Evolutionary conservation across 2,329 filamentous ascomycete species (phyloP).

Genomic region (Claviceps sp.): DNA sequence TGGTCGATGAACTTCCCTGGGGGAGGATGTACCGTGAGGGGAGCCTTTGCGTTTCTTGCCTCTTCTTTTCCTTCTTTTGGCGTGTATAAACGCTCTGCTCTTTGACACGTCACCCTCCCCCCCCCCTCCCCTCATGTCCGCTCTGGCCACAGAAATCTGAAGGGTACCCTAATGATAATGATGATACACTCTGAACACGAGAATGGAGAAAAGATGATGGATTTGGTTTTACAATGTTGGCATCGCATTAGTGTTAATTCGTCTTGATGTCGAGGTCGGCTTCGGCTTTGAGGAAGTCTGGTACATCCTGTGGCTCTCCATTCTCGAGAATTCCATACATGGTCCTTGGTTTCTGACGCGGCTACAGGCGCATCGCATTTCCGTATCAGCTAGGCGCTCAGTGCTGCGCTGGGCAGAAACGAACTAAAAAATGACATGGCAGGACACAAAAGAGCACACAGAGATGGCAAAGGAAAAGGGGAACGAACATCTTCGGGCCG

Average conservation of each 20-base stretch:
- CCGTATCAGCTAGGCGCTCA: neutral
- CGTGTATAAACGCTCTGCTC: neutral
- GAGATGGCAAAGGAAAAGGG: neutral
- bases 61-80: neutral
- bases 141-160: neutral
- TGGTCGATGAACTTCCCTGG: constrained; percentile 16
- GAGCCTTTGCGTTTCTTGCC: neutral
- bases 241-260: neutral
- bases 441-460: neutral
- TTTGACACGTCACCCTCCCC: neutral
- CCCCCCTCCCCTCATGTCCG: neutral
- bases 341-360: constrained; percentile 22
- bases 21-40: too few species aligned
- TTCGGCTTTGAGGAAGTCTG: constrained; percentile 12
- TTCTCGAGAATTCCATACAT: constrained; percentile 29
- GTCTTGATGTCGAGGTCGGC: constrained; percentile 9
- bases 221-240: neutral
- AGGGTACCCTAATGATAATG: neutral
- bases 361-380: constrained; percentile 12
- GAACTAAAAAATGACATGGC: too few species aligned
- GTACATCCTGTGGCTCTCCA: constrained; percentile 26
- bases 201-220: neutral
- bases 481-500: constrained; percentile 25
- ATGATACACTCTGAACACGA: neutral
- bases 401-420: too few species aligned